These are phyloP conservation scores for Saccharomyces jurei DNA, from an alignment of 805 yeast species.

Conservation along the genomic window DNA sequence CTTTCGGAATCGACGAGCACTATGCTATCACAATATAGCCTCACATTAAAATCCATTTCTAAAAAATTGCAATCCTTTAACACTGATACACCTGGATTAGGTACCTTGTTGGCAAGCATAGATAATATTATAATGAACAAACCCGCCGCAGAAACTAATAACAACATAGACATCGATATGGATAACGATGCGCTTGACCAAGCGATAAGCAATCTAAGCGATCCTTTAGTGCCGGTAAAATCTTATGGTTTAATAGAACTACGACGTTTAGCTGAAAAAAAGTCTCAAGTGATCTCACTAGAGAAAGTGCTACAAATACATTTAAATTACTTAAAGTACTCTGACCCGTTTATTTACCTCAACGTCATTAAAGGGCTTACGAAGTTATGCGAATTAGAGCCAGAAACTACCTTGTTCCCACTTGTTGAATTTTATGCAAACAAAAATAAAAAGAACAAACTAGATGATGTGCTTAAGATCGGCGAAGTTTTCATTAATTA, in stretches of 20 bases:
- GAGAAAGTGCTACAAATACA: constrained; percentile 55
- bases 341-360: constrained; percentile 81
- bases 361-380: constrained; percentile 77
- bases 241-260: constrained; percentile 76
- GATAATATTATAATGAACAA: not conserved
- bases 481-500: constrained; percentile 74
- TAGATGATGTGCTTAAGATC: constrained; percentile 66
- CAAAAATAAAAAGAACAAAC: constrained; percentile 23
- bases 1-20: constrained; percentile 24
- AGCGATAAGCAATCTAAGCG: constrained; percentile 63
- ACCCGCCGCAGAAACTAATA: not conserved
- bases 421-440: constrained; percentile 36
- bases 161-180: constrained; percentile 2
- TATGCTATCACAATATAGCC: constrained; percentile 14
- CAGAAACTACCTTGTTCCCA: constrained; percentile 30
- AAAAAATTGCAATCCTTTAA: constrained; percentile 9
- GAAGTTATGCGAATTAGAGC: constrained; percentile 42
- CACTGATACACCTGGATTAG: not conserved
- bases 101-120: not conserved
- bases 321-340: constrained; percentile 56
- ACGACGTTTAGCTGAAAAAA: constrained; percentile 43
- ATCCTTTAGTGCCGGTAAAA: constrained; percentile 72
- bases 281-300: constrained; percentile 43
- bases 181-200: constrained; percentile 39
- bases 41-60: constrained; percentile 27